Percentiles rank a stretch among this genome's conserved stretches.
Conservation (phyloP, 2,329 filamentous ascomycete genomes). For the Daldinia sp. region DNA sequence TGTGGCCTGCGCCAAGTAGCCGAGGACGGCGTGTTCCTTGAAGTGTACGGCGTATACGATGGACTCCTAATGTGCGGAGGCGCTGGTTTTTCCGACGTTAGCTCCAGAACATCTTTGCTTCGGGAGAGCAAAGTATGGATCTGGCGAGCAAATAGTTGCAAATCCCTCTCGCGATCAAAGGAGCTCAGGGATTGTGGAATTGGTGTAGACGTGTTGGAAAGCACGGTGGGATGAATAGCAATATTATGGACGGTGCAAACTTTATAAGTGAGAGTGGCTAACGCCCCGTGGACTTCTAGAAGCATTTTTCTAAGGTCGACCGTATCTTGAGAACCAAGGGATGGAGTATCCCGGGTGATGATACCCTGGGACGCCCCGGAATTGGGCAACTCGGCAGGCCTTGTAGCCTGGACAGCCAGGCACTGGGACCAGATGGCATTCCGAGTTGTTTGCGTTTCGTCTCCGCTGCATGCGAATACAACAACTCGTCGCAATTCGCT, state of each 20-base stretch:
- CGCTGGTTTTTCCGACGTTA: neutral
- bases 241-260: conserved; percentile 1
- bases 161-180: neutral
- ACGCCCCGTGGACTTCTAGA: neutral
- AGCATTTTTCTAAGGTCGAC: neutral
- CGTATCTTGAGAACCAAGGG: neutral
- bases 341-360: neutral
- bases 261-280: conserved; percentile 2
- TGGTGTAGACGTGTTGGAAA: neutral
- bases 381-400: neutral
- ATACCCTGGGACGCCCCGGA: neutral
- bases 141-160: neutral
- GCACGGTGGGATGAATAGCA: neutral
- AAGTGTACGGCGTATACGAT: neutral
- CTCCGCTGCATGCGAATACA: neutral
- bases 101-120: neutral
- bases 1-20: neutral
- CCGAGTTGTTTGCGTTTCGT: neutral
- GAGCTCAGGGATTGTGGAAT: neutral
- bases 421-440: neutral
- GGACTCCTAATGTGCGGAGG: neutral
- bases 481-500: neutral
- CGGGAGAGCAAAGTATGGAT: neutral
- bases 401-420: neutral
- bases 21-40: neutral